These are phyloP conservation scores for Myotisia sp. DNA, from an alignment of 2,329 filamentous ascomycete species.

Conservation along the genomic window DNA sequence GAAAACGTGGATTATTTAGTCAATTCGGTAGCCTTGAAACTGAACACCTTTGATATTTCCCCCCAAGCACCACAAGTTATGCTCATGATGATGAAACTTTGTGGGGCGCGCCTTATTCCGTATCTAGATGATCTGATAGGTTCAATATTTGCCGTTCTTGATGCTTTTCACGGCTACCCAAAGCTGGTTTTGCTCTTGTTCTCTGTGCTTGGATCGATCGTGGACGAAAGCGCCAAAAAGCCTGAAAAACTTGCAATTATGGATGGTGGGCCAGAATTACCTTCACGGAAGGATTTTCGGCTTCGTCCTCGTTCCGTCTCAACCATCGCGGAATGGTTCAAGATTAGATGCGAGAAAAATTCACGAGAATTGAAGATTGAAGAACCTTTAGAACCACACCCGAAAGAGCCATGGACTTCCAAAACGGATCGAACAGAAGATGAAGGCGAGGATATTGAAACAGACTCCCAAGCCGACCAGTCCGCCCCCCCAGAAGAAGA, in stretches of 20 bases:
- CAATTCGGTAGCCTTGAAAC: constrained; percentile 73
- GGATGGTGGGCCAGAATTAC: too few relatives aligned
- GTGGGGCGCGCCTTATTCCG: constrained; percentile 65
- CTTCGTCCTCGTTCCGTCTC: constrained; percentile 20
- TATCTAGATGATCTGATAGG: constrained; percentile 85
- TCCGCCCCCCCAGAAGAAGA: constrained; percentile 34
- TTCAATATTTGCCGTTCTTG: constrained; percentile 83
- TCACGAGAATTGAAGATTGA: constrained; percentile 16
- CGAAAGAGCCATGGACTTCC: constrained; percentile 17
- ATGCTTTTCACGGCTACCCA: constrained; percentile 88
- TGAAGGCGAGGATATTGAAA: constrained; percentile 14
- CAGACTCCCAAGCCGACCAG: constrained; percentile 20
- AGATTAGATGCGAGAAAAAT: constrained; percentile 21
- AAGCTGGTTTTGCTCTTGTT: constrained; percentile 75
- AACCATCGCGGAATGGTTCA: constrained; percentile 22
- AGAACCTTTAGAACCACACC: constrained; percentile 12
- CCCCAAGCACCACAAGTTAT: constrained; percentile 82
- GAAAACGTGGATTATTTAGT: constrained; percentile 94
- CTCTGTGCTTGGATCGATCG: constrained; percentile 64
- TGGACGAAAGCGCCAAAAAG: constrained; percentile 59
- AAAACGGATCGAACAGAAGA: constrained; percentile 13
- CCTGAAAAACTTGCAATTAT: constrained; percentile 35
- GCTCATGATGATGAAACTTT: constrained; percentile 83
- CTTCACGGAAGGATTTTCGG: constrained; percentile 17
- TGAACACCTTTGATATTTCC: constrained; percentile 85